Percentiles rank a stretch among this genome's conserved stretches.
These are phyloP conservation scores for Monilinia laxa DNA, from an alignment of 2,329 filamentous ascomycete genomes.

Conservation along the genomic window DNA sequence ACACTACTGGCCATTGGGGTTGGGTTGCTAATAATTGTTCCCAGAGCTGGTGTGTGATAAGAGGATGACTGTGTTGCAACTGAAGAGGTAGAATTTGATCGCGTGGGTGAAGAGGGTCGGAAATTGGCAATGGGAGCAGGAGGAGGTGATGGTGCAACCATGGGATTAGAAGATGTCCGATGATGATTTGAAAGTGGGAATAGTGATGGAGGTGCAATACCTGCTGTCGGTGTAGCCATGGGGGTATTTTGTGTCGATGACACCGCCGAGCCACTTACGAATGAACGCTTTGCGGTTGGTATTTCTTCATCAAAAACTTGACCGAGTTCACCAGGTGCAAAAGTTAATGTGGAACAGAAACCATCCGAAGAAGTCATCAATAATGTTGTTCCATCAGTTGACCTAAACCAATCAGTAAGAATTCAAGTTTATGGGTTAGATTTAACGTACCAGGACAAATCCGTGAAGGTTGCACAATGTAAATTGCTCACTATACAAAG, in stretches of 20 bases:
- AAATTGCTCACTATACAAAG: constrained; percentile 94
- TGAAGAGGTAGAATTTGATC: constrained; percentile 84
- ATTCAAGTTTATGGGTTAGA: constrained; percentile 23
- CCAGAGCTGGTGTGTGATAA: constrained; percentile 43
- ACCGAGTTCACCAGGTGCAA: constrained; percentile 79
- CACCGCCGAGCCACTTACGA: constrained; percentile 41
- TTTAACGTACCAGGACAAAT: constrained; percentile 79
- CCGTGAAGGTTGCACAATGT: constrained; percentile 96
- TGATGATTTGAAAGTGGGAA: constrained; percentile 51
- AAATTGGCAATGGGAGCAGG: constrained; percentile 52
- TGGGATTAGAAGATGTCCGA: constrained; percentile 54
- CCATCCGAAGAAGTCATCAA: constrained; percentile 98
- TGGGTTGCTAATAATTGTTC: constrained; percentile 68
- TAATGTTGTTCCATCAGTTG: constrained; percentile 72
- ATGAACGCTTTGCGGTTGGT: constrained; percentile 48
- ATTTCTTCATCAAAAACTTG: constrained; percentile 73
- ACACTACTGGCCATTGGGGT: constrained; percentile 75
- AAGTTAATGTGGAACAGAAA: constrained; percentile 91
- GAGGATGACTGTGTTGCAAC: constrained; percentile 63
- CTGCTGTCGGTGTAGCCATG: constrained; percentile 65
- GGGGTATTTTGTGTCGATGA: constrained; percentile 66
- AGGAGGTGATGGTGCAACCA: constrained; percentile 59
- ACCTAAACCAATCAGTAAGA: constrained; percentile 50
- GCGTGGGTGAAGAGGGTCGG: constrained; percentile 73
- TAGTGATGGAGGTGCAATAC: constrained; percentile 60